Conservation (phyloP, 2,329 filamentous ascomycete genomes). For the Hypoxylon sp. region DNA sequence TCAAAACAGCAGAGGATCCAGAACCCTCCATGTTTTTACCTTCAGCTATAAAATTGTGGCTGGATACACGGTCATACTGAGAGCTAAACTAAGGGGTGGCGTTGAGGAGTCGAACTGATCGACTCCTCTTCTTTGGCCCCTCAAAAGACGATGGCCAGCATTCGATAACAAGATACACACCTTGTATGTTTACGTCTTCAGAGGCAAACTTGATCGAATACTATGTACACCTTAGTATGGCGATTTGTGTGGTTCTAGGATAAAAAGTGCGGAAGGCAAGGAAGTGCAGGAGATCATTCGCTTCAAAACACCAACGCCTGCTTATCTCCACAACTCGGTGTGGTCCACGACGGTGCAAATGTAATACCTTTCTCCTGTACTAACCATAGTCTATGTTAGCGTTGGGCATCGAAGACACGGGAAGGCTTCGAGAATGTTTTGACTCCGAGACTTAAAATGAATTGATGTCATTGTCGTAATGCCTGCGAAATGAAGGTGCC, state of each 20-base stretch:
- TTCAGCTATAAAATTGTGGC: not conserved
- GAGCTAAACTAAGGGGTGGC: not conserved
- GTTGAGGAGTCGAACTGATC: conserved; percentile 2
- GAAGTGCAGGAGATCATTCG: conserved; percentile 17
- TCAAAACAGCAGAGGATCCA: not conserved
- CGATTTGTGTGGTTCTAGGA: conserved; percentile 25
- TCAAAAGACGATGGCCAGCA: not conserved
- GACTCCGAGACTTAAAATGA: conserved; percentile 36
- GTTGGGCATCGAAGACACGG: conserved; percentile 12
- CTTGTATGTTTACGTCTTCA: not conserved
- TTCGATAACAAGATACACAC: conserved; percentile 5
- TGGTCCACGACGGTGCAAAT: conserved; percentile 3
- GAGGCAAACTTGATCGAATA: not conserved
- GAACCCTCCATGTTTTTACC: not conserved
- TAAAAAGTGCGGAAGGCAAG: conserved; percentile 17
- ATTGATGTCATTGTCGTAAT: conserved; percentile 45
- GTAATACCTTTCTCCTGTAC: conserved; percentile 5
- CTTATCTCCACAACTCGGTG: conserved; percentile 7
- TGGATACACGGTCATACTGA: not conserved
- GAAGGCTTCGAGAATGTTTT: conserved; percentile 43
- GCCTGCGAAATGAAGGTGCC: conserved; percentile 45
- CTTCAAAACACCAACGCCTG: conserved; percentile 16
- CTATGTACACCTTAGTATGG: not conserved
- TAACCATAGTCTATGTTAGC: conserved; percentile 1
- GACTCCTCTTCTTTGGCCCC: not conserved